phyloP scores from a whole-genome alignment of 495 filamentous ascomycete genomes.

The Daldinia vernicosa region DNA sequence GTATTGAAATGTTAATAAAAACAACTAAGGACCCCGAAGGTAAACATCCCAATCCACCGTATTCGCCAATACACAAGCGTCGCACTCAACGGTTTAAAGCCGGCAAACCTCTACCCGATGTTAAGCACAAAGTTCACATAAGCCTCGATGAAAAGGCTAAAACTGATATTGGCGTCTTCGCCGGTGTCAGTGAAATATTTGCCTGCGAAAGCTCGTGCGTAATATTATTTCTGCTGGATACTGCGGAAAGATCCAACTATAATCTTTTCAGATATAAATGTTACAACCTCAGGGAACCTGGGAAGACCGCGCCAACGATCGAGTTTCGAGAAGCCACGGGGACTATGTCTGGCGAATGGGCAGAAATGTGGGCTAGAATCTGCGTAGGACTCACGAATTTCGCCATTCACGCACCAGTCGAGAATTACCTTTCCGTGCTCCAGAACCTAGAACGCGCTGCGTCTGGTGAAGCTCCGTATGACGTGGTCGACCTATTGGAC shows the following conservation, averaged over 20 bases:
- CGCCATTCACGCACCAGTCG: slow-evolving; percentile 21
- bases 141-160: background rate
- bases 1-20: background rate
- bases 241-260: slow-evolving; percentile 20
- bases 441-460: background rate
- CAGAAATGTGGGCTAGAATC: slow-evolving; percentile 46
- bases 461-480: slow-evolving; percentile 8
- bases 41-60: background rate
- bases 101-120: background rate
- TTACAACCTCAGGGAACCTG: background rate
- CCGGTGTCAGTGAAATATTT: background rate
- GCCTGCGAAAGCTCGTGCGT: background rate
- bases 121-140: background rate
- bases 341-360: slow-evolving; percentile 31
- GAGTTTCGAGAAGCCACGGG: slow-evolving; percentile 55
- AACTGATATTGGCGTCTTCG: background rate
- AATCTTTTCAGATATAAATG: slow-evolving; percentile 9
- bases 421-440: slow-evolving; percentile 15
- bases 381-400: slow-evolving; percentile 42
- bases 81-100: background rate
- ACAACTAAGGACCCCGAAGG: background rate
- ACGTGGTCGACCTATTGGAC: slow-evolving; percentile 30
- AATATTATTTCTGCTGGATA: background rate
- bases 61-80: background rate
- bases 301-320: slow-evolving; percentile 35